Evolutionary conservation across 768 basidiomycete species (phyloP).

Genomic region (Symmetrospora coprosmae): DNA sequence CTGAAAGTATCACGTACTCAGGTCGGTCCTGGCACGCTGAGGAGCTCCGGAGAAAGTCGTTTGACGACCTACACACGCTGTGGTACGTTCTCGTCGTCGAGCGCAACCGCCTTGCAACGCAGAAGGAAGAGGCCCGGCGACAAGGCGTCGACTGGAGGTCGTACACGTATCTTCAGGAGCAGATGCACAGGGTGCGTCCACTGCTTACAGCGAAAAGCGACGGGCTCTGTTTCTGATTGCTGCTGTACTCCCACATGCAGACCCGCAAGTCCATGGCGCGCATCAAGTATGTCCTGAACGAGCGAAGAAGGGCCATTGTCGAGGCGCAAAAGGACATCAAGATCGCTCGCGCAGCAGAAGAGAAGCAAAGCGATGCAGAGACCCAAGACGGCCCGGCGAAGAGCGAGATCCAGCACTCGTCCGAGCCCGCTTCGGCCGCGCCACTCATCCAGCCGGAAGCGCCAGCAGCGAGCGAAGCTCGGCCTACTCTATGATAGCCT

Average conservation of each 20-base stretch:
- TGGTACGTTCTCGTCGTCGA: slow-evolving; percentile 87
- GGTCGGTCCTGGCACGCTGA: slow-evolving; percentile 75
- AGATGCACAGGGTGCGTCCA: slow-evolving; percentile 34
- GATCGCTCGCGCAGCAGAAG: neutral
- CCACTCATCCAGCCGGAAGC: no score
- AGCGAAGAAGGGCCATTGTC: slow-evolving; percentile 70
- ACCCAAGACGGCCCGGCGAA: no score
- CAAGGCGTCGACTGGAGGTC: slow-evolving; percentile 38
- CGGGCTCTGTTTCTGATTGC: neutral
- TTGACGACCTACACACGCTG: slow-evolving; percentile 79
- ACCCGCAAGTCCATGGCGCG: slow-evolving; percentile 91
- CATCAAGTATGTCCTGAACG: slow-evolving; percentile 81
- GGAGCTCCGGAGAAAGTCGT: slow-evolving; percentile 78
- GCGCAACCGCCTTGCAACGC: slow-evolving; percentile 76
- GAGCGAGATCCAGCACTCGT: no score
- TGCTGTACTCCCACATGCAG: slow-evolving; percentile 39
- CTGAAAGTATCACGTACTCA: slow-evolving; percentile 36
- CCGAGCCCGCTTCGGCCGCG: no score
- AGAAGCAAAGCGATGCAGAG: no score
- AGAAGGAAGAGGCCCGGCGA: slow-evolving; percentile 61
- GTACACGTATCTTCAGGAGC: slow-evolving; percentile 28
- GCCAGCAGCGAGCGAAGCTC: no score
- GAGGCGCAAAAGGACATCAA: slow-evolving; percentile 42
- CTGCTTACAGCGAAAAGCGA: neutral
- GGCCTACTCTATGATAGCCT: no score